Base-by-base conservation (phyloP, 345 rosid species). In the Eucalyptus brandiana region DNA sequence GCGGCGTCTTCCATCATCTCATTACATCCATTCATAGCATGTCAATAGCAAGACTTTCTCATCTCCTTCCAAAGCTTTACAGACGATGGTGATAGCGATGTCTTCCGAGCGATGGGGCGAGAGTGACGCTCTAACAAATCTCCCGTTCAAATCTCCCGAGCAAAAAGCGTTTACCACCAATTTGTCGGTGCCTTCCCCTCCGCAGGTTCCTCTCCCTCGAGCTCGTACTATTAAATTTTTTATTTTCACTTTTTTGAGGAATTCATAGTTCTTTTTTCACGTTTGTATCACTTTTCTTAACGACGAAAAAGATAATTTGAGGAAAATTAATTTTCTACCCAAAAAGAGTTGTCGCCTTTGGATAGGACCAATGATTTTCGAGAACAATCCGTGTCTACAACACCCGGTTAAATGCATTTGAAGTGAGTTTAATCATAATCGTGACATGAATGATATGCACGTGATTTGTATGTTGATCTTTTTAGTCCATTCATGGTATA, bases 381-480 rank as follows among this genome's bases (percentile, higher is more conserved):
- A 56, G 28, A 0, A 10, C 83, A 37, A 37, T 37, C 0, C 2
- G 3, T 76, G 5, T 37, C 16, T 24, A 37, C 0, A 5, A 1
- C 2, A 21, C 28, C 5, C 5, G 2, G 3, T 76, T 37, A 37
- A 37, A 37, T 6, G 16, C 2, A 3, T 37, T 37, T 21, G 47
- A 7, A 21, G 37, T 37, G 8, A 76, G 16, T 2, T 72, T 72
- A 37, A 11, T 21, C 2, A 7, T 19, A 21, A 76, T 2, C 0
- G 9, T 5, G 9, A 72, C 15, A 19, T 13, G 15, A 37, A 17
- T 16, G 3, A 67, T 17, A 10, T 21, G 34, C 2, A n/a, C 18
- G 12, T 2, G 21, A 32, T 67, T 21, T 65, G 3, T 0, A 30
- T 15, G 34, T 65, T 15, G 76, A 65, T 1, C 2, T 6, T 65